Percentiles rank a stretch among this genome's conserved stretches.
Conservation (phyloP, 768 basidiomycete genomes). For the Leccinum imitatum region DNA sequence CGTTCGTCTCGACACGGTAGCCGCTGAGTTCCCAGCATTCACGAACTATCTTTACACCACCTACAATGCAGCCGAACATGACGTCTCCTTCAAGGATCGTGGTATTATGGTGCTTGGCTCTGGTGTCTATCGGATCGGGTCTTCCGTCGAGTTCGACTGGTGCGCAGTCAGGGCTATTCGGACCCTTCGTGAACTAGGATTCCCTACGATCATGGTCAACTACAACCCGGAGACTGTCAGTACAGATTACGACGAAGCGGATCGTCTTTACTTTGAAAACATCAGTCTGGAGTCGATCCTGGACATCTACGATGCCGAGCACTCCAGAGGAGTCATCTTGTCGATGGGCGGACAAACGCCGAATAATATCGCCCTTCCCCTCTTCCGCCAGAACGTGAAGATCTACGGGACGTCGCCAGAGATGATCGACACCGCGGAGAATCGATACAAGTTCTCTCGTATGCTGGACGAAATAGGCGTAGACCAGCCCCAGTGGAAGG, state of each 20-base stretch:
- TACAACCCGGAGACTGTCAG: constrained; percentile 99
- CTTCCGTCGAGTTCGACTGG: constrained; percentile 99
- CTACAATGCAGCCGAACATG: constrained; percentile 95
- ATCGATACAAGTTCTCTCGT: constrained; percentile 99
- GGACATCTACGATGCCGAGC: constrained; percentile 93
- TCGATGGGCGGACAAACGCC: constrained; percentile 99
- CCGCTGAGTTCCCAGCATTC: constrained; percentile 97
- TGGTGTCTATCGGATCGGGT: constrained; percentile 97
- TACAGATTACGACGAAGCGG: constrained; percentile 98
- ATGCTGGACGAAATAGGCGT: constrained; percentile 97
- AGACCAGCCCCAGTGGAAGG: constrained; percentile 97
- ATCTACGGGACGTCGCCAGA: constrained; percentile 98
- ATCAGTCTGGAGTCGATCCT: constrained; percentile 95
- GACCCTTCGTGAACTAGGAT: constrained; percentile 90
- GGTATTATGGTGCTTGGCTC: constrained; percentile 98
- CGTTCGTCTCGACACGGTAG: constrained; percentile 97
- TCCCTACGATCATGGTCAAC: constrained; percentile 95
- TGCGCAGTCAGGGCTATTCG: constrained; percentile 97
- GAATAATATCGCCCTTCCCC: constrained; percentile 94
- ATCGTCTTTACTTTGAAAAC: constrained; percentile 98
- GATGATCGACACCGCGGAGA: constrained; percentile 99
- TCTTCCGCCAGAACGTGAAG: constrained; percentile 97
- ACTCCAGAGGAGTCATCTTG: constrained; percentile 86
- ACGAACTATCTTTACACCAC: constrained; percentile 99
- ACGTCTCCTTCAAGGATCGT: constrained; percentile 83